A percentile compares a stretch with the other conserved stretches of the same genome.
phyloP scores from a whole-genome alignment of 768 basidiomycete species.

The Pleurotus eryngii region DNA sequence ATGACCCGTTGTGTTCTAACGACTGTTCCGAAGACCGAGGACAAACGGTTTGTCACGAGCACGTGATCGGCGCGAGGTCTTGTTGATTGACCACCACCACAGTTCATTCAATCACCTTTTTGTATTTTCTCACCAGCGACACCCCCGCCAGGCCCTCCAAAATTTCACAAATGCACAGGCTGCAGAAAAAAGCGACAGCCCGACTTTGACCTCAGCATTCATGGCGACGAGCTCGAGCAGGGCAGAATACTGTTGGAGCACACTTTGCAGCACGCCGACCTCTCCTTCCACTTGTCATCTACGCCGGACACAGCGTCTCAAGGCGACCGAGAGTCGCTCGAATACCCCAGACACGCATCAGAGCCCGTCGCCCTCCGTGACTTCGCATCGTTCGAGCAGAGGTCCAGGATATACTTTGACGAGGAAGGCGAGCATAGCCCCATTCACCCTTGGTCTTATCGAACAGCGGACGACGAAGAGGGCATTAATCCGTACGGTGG shows the following conservation, averaged over 20 bases:
- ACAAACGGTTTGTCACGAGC: too few relatives aligned
- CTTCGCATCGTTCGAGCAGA: slow-evolving; percentile 59
- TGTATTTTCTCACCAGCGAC: neutral
- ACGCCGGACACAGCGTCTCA: slow-evolving; percentile 31
- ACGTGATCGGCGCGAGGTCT: neutral
- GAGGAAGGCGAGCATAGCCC: slow-evolving; percentile 40
- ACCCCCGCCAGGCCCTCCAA: neutral
- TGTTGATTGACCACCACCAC: neutral
- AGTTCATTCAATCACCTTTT: neutral
- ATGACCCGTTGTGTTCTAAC: too few relatives aligned
- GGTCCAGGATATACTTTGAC: slow-evolving; percentile 53
- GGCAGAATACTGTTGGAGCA: slow-evolving; percentile 76
- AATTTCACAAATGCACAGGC: neutral
- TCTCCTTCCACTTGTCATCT: slow-evolving; percentile 69
- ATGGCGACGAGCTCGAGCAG: slow-evolving; percentile 71
- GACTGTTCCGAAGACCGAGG: too few relatives aligned
- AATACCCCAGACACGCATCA: slow-evolving; percentile 70
- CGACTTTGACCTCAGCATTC: slow-evolving; percentile 49
- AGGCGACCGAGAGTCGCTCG: slow-evolving; percentile 49
- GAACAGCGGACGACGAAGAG: slow-evolving; percentile 58
- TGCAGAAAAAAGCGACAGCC: neutral
- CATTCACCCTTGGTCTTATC: slow-evolving; percentile 56
- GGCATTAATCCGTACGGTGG: slow-evolving; percentile 64
- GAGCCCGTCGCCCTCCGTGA: slow-evolving; percentile 54
- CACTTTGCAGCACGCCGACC: slow-evolving; percentile 69